phyloP scores from a whole-genome alignment of 176 grass and related monocot genomes.

The Avena eriantha region DNA sequence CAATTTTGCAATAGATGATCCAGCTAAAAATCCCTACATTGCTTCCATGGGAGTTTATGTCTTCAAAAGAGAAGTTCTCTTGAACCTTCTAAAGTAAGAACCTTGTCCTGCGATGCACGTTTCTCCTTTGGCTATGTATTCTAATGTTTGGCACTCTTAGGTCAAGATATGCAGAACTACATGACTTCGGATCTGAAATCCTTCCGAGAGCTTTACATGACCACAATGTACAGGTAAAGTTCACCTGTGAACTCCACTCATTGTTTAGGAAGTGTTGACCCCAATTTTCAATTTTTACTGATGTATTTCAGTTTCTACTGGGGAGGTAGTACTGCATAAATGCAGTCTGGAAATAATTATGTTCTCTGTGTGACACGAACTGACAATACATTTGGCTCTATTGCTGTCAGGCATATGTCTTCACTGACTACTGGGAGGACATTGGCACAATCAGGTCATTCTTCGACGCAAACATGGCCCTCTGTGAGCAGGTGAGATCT shows the following conservation, averaged over 20 bases:
- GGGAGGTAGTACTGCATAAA: not conserved
- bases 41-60: slow-evolving; percentile 86
- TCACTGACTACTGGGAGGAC: slow-evolving; percentile 85
- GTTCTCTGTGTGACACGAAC: not conserved
- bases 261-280: not conserved
- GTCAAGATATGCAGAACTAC: slow-evolving; percentile 68
- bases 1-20: slow-evolving; percentile 42
- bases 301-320: not conserved
- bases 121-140: not conserved
- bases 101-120: not conserved
- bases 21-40: slow-evolving; percentile 66
- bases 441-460: slow-evolving; percentile 84
- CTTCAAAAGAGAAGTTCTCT: slow-evolving; percentile 70
- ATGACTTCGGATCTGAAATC: slow-evolving; percentile 87
- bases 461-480: slow-evolving; percentile 80
- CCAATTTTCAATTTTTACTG: not conserved
- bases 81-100: slow-evolving; percentile 73
- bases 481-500: slow-evolving; percentile 63
- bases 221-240: slow-evolving; percentile 65
- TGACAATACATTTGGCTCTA: not conserved
- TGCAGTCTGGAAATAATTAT: slow-evolving; percentile 5
- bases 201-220: slow-evolving; percentile 69
- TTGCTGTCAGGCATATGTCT: slow-evolving; percentile 66
- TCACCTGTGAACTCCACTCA: not conserved
- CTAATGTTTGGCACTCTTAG: slow-evolving; percentile 42